Conservation (phyloP, 257 asterid species). For the Knoxia roxburghii region DNA sequence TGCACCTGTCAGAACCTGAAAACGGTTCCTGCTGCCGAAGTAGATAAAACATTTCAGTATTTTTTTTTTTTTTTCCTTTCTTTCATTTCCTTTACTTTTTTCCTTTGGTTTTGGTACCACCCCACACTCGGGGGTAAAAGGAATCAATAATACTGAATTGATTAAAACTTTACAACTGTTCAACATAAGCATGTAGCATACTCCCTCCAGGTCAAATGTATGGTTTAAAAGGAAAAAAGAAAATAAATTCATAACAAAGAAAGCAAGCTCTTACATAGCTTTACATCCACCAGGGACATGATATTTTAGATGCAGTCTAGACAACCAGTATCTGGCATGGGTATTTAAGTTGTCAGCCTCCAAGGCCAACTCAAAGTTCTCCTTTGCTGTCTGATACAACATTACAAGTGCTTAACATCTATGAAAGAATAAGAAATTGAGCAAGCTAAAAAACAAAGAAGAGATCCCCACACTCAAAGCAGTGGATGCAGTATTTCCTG, state of each 20-base stretch:
- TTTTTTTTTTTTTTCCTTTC: no score
- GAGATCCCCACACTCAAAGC: not conserved
- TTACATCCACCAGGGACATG: constrained; percentile 89
- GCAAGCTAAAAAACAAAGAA: not conserved
- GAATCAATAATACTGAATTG: not conserved
- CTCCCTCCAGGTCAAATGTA: not conserved
- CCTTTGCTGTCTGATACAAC: constrained; percentile 67
- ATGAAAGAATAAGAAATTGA: not conserved
- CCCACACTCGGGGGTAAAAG: not conserved
- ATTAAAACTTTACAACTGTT: not conserved
- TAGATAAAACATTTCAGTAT: not conserved
- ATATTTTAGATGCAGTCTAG: constrained; percentile 80
- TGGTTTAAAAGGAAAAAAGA: not conserved
- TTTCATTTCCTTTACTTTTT: no score
- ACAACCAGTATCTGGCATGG: constrained; percentile 89
- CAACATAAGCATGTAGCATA: not conserved
- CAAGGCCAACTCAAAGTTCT: constrained; percentile 86
- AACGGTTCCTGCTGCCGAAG: not conserved
- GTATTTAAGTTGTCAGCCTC: constrained; percentile 88
- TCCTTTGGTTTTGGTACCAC: no score
- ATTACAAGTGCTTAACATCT: constrained; percentile 18
- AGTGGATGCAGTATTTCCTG: no score
- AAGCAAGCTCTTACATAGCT: constrained; percentile 51
- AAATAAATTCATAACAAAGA: not conserved
- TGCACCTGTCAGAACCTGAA: not conserved